phyloP scores from a whole-genome alignment of 768 basidiomycete genomes.

The Boletus edulis region DNA sequence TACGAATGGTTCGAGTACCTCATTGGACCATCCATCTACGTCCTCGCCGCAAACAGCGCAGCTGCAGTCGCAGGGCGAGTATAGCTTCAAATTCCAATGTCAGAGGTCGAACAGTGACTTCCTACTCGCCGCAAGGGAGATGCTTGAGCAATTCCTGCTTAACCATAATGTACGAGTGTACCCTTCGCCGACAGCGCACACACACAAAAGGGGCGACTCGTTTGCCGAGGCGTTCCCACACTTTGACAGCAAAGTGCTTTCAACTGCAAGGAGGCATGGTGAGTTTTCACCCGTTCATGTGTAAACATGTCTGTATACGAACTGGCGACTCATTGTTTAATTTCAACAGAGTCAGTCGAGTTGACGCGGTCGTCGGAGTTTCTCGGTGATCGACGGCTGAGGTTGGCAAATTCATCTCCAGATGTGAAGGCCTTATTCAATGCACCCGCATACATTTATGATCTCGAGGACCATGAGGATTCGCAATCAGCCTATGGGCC shows the following conservation, averaged over 20 bases:
- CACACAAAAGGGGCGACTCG: slow-evolving; percentile 85
- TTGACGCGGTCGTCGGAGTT: slow-evolving; percentile 63
- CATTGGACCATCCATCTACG: slow-evolving; percentile 46
- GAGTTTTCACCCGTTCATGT: slow-evolving; percentile 24
- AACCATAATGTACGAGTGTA: slow-evolving; percentile 82
- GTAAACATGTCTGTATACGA: background rate
- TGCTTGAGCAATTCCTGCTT: slow-evolving; percentile 87
- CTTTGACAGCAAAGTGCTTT: slow-evolving; percentile 92
- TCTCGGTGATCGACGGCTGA: slow-evolving; percentile 67
- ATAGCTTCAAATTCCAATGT: slow-evolving; percentile 93
- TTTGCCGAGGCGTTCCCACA: slow-evolving; percentile 96
- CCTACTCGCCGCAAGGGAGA: slow-evolving; percentile 83
- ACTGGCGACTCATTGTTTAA: slow-evolving; percentile 8
- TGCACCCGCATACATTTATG: slow-evolving; percentile 78
- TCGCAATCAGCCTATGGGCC: slow-evolving; percentile 54
- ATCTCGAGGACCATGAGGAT: slow-evolving; percentile 72
- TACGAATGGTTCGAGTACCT: slow-evolving; percentile 45
- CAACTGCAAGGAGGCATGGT: slow-evolving; percentile 71
- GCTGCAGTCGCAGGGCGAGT: slow-evolving; percentile 47
- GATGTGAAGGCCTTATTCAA: slow-evolving; percentile 96
- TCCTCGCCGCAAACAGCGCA: slow-evolving; percentile 19
- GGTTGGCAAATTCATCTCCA: slow-evolving; percentile 86
- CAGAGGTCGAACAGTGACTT: slow-evolving; percentile 95
- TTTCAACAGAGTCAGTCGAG: slow-evolving; percentile 65
- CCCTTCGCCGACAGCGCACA: slow-evolving; percentile 73